Percentiles rank a stretch among this genome's conserved stretches.
These are phyloP conservation scores for Melampsora americana DNA, from an alignment of 1,284 basidiomycete species.

Conservation along the genomic window DNA sequence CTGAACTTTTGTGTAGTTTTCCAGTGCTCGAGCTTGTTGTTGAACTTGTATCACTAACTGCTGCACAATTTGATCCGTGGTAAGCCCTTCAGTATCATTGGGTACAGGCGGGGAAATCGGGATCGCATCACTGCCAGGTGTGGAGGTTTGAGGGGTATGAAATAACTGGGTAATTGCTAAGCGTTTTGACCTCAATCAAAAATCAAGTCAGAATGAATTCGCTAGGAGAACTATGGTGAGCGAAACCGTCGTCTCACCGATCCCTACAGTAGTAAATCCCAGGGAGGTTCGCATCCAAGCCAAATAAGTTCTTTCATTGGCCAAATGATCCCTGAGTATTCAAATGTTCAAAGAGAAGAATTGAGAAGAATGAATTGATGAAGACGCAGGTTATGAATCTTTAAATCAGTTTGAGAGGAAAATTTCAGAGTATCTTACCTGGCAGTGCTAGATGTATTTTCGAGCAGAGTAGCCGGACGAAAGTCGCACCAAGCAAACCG, in stretches of 20 bases:
- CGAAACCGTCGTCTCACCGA: conserved; percentile 57
- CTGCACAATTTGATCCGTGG: neutral
- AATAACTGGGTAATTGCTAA: conserved; percentile 33
- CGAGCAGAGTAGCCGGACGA: conserved; percentile 19
- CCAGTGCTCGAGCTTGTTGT: neutral
- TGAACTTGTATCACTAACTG: neutral
- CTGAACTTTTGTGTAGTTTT: neutral
- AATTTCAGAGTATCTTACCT: conserved; percentile 4
- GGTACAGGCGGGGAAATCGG: neutral
- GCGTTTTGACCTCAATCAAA: neutral
- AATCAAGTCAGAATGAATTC: neutral
- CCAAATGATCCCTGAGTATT: conserved; percentile 60
- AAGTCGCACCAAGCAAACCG: neutral
- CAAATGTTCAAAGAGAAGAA: conserved; percentile 46
- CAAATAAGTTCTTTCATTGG: conserved; percentile 63
- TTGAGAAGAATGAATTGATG: neutral
- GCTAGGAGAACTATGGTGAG: neutral
- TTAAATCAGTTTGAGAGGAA: no score
- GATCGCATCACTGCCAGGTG: neutral
- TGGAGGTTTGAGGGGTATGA: conserved; percentile 12
- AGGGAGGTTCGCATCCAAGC: conserved; percentile 62
- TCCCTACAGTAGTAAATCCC: conserved; percentile 62
- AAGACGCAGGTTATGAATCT: no score
- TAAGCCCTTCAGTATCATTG: neutral
- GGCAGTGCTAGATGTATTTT: conserved; percentile 40